Conservation (phyloP, 2,329 filamentous ascomycete genomes). For the Aureobasidium mangrovei region DNA sequence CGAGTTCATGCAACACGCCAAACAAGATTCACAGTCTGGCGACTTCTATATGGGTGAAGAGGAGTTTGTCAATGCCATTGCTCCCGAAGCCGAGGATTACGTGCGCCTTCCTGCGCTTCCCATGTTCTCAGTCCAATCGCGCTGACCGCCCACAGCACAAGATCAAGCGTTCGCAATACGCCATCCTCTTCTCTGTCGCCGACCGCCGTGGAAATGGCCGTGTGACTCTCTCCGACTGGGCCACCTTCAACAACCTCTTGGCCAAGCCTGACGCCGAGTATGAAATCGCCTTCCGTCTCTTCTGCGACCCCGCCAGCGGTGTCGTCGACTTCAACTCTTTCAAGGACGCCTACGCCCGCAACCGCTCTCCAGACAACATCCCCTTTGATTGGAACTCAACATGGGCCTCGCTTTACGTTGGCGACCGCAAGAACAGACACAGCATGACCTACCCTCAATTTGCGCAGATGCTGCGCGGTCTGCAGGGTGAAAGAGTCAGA, state of each 20-base stretch:
- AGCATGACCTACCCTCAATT: constrained; percentile 94
- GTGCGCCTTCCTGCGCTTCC: constrained; percentile 38
- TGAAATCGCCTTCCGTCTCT: constrained; percentile 94
- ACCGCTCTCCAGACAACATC: constrained; percentile 76
- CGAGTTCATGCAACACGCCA: constrained; percentile 67
- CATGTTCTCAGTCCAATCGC: neutral
- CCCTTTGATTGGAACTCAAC: constrained; percentile 96
- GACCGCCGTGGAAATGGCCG: constrained; percentile 67
- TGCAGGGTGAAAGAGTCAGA: constrained; percentile 91
- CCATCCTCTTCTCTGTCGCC: constrained; percentile 84
- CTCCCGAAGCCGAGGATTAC: constrained; percentile 79
- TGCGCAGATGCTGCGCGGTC: constrained; percentile 90
- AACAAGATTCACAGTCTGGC: constrained; percentile 64
- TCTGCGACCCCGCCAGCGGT: constrained; percentile 77
- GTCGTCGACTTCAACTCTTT: constrained; percentile 86
- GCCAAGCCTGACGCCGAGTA: constrained; percentile 95
- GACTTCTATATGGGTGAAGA: constrained; percentile 73
- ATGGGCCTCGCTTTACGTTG: constrained; percentile 92
- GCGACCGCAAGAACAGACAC: constrained; percentile 77
- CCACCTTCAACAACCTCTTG: constrained; percentile 86
- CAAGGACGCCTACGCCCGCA: constrained; percentile 72
- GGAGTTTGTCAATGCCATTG: constrained; percentile 87
- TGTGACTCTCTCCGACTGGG: constrained; percentile 78
- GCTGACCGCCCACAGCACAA: constrained; percentile 60
- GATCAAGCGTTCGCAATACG: constrained; percentile 92